These are phyloP conservation scores for Tulasnella sp. DNA, from an alignment of 768 basidiomycete genomes.

Conservation along the genomic window DNA sequence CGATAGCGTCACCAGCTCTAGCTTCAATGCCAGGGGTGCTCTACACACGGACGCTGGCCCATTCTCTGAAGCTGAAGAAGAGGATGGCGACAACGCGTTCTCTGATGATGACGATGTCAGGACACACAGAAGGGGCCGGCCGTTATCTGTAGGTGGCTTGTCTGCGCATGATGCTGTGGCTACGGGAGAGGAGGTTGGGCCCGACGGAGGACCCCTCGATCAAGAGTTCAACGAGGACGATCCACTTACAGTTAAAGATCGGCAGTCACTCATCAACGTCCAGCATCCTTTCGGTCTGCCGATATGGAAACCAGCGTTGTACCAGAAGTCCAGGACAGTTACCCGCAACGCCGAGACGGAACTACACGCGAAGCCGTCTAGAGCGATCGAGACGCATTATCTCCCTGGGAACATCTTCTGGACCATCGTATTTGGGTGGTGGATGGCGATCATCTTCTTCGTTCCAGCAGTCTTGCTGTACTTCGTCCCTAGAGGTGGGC, in stretches of 20 bases:
- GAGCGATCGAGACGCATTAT: slow-evolving; percentile 86
- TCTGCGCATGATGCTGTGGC: slow-evolving; percentile 8
- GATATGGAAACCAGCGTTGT: slow-evolving; percentile 98
- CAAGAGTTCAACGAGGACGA: slow-evolving; percentile 48
- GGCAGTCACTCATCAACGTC: slow-evolving; percentile 97
- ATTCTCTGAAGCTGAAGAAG: slow-evolving; percentile 17
- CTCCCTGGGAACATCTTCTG: slow-evolving; percentile 92
- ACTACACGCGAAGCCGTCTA: slow-evolving; percentile 83
- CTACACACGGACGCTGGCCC: background rate
- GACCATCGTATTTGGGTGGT: slow-evolving; percentile 86
- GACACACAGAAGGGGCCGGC: slow-evolving; percentile 7
- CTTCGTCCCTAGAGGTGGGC: slow-evolving; percentile 69
- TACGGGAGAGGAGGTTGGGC: slow-evolving; percentile 6
- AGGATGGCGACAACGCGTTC: background rate
- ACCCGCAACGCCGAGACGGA: slow-evolving; percentile 94
- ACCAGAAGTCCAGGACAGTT: slow-evolving; percentile 94
- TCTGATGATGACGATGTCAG: slow-evolving; percentile 17
- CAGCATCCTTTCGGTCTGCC: slow-evolving; percentile 98
- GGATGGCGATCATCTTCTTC: slow-evolving; percentile 69
- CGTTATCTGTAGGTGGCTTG: background rate
- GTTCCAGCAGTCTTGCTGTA: slow-evolving; percentile 55
- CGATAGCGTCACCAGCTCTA: slow-evolving; percentile 16
- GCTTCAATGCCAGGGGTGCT: slow-evolving; percentile 4
- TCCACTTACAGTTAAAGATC: slow-evolving; percentile 84
- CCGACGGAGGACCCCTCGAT: slow-evolving; percentile 8